phyloP scores from a whole-genome alignment of 148 eudicot species.

The Diospyros lotus region DNA sequence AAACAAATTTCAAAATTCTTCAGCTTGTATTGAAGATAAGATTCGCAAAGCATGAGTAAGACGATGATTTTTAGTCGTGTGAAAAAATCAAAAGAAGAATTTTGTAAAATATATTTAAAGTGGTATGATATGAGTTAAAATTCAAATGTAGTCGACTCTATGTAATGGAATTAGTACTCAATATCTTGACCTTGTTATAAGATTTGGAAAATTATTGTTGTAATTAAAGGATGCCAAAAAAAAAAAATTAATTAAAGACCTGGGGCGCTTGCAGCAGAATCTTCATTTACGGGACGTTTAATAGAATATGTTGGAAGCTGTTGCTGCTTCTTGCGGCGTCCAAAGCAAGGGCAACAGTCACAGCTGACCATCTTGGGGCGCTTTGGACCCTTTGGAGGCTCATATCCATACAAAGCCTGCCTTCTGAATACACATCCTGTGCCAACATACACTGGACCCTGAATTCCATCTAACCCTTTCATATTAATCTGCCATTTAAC shows the following conservation, averaged over 20 bases:
- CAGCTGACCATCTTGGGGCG: conserved; percentile 88
- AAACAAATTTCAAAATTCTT: neutral
- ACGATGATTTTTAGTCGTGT: too few species aligned
- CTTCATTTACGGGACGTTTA: conserved; percentile 49
- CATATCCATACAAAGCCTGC: conserved; percentile 81
- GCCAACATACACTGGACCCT: conserved; percentile 50
- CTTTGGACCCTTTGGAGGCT: conserved; percentile 78
- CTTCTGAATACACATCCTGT: conserved; percentile 87
- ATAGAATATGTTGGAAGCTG: conserved; percentile 29
- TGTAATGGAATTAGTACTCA: too few species aligned
- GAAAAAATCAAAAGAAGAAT: too few species aligned
- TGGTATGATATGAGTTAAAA: too few species aligned
- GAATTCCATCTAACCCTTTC: conserved; percentile 47
- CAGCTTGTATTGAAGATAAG: neutral
- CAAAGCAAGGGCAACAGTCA: conserved; percentile 86
- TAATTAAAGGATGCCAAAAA: neutral
- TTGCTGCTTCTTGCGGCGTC: conserved; percentile 52
- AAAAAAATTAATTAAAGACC: conserved; percentile 24
- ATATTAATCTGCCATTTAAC: conserved; percentile 27
- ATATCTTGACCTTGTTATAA: too few species aligned
- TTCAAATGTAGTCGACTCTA: too few species aligned
- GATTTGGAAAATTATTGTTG: neutral
- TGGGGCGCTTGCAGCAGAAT: conserved; percentile 32
- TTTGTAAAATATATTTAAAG: too few species aligned
- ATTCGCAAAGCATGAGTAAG: too few species aligned